Evolutionary conservation across 108 stramenopile species (phyloP).

Genomic region (Nitzschia sp.): DNA sequence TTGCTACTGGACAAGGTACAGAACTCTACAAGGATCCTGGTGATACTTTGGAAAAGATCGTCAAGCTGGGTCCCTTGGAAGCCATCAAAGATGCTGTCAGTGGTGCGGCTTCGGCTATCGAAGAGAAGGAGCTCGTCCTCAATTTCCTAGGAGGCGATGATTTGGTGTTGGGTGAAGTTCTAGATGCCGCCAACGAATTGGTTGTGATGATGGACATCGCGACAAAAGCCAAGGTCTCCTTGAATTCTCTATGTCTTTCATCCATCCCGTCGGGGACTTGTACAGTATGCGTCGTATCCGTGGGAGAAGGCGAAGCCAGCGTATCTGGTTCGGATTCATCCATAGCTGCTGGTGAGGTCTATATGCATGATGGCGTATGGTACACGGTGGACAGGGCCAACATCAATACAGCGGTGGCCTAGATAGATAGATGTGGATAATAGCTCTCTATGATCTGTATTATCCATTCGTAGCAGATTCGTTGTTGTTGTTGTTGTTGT

Average conservation of each 20-base stretch:
- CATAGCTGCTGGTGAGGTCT: constrained; percentile 61
- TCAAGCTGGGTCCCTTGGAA: constrained; percentile 53
- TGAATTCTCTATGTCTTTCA: constrained; percentile 58
- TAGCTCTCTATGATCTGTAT: neutral
- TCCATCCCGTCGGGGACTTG: constrained; percentile 48
- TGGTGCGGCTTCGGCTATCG: constrained; percentile 29
- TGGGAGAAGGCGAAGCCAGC: constrained; percentile 15
- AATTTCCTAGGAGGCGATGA: constrained; percentile 79
- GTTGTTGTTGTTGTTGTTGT: neutral
- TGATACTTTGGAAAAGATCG: constrained; percentile 41
- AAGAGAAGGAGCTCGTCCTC: constrained; percentile 19
- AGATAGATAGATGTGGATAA: constrained; percentile 1
- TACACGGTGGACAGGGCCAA: constrained; percentile 60
- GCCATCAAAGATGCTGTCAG: constrained; percentile 64
- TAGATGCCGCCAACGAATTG: constrained; percentile 55
- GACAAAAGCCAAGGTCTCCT: constrained; percentile 48
- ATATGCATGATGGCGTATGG: constrained; percentile 57
- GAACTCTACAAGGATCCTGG: constrained; percentile 75
- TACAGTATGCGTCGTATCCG: constrained; percentile 56
- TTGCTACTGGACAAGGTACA: constrained; percentile 61
- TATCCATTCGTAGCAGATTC: too few species aligned
- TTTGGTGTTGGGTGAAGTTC: constrained; percentile 66
- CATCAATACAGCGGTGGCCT: constrained; percentile 50
- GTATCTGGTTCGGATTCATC: constrained; percentile 45
- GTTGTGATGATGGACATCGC: constrained; percentile 44